These are phyloP conservation scores for Bipolaris oryzae DNA, from an alignment of 2,329 filamentous ascomycete genomes.

Conservation along the genomic window DNA sequence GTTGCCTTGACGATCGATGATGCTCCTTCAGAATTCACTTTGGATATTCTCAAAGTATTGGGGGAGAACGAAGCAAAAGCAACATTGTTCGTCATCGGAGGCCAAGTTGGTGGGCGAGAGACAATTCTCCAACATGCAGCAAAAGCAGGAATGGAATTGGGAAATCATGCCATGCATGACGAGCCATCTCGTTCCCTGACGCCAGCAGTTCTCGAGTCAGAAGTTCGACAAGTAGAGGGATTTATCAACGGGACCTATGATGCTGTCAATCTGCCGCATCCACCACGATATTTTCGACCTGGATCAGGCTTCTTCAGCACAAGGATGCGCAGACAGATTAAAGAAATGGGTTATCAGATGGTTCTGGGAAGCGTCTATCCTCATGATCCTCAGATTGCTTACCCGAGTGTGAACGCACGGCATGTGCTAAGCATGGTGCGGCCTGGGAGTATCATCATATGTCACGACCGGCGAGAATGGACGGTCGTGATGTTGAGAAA, in stretches of 20 bases:
- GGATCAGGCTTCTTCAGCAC: constrained; percentile 83
- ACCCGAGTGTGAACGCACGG: constrained; percentile 70
- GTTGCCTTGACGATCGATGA: constrained; percentile 89
- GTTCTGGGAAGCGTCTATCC: constrained; percentile 88
- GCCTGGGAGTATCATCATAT: constrained; percentile 80
- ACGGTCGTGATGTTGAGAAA: constrained; percentile 77
- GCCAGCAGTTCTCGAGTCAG: constrained; percentile 62
- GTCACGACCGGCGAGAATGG: constrained; percentile 85
- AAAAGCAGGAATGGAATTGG: constrained; percentile 65
- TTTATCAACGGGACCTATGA: constrained; percentile 65
- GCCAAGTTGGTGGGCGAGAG: constrained; percentile 66
- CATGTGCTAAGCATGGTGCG: constrained; percentile 81
- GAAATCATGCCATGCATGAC: constrained; percentile 89
- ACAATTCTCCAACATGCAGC: constrained; percentile 59
- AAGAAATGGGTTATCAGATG: constrained; percentile 68
- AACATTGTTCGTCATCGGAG: constrained; percentile 89
- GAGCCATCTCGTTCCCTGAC: constrained; percentile 71
- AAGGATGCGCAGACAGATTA: constrained; percentile 67
- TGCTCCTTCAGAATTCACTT: constrained; percentile 74
- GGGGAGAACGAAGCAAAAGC: constrained; percentile 69
- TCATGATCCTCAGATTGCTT: constrained; percentile 84
- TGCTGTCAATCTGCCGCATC: constrained; percentile 48
- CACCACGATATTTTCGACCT: constrained; percentile 75
- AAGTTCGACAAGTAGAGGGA: constrained; percentile 69
- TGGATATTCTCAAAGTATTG: constrained; percentile 72